Evolutionary conservation across 805 yeast genomes (phyloP), one percentile per base, ranked within the genome.

Genomic region (Debaryomyces hansenii): DNA sequence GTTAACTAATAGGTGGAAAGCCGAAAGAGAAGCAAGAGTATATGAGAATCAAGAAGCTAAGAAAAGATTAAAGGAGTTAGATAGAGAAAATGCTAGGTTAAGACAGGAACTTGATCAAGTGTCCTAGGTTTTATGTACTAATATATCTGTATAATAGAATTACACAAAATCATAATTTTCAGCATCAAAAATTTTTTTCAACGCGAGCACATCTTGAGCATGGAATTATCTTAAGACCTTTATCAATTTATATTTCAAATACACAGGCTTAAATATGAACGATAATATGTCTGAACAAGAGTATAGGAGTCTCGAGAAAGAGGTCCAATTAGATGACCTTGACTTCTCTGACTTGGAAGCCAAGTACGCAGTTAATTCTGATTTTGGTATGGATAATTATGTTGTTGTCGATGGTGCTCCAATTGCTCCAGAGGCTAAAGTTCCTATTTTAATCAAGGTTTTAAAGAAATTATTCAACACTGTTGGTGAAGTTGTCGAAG

Each of bases 351-450:
- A 91, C 65, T 77, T 92, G 61, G 97, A 92, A 66, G 83, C 78
- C 47, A 75, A 88, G 68, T 90, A 78, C 66, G 67, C 79, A 20
- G 83, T 86, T 41, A 59, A 64, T 42, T 78, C 80, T 46, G 82
- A 80, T 43, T 70, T 77, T 47, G 80, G 83, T 42, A 76, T 87
- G 47, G 96, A 88, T 60, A 80, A 80, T 59, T 90, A 82, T 62
- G 82, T 92, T 47, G 87, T 92, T 27, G 86, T 90, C 42, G 97
- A 90, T 64, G 99, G 99, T 40, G 91, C 96, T 9, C 99, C 99
- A 55, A 76, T 90, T 51, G 96, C 96, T 20, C 96, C 97, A 48
- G 96, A 85, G 63, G 66, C 89, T 44, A 94, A 94, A 70, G 87
- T 84, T 42, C 87, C 90, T 46, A 82, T 87, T 48, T 79, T 94